Evolutionary conservation across 2,329 filamentous ascomycete species (phyloP), one percentile per base, ranked within the genome.

Genomic region (Pestalotiopsis sp.): DNA sequence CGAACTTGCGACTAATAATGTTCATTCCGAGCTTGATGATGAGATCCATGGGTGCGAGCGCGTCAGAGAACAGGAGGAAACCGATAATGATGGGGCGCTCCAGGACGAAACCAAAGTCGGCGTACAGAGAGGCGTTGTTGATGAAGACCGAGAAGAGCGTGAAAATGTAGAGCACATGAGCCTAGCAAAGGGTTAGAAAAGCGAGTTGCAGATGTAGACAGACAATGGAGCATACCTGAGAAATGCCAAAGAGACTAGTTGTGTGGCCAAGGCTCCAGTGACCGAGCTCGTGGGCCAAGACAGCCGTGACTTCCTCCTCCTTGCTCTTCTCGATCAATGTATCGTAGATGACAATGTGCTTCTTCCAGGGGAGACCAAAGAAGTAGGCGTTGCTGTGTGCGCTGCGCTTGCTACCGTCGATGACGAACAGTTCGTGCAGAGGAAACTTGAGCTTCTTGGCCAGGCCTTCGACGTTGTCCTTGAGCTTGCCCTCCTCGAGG

Each of bases 301-400:
- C 94, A 72, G 96, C 95, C 68, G 97, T 93, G 55, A 99, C 94
- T 81, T 99, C 96, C 76, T 96, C 88, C 3, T 92, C 90, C 70
- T 94, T 89, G 79, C 92, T 96, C 88, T 98, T 97, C 81, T 98
- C 95, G 70, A 99, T 94, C 71, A 99, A 83, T 4, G 97, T 99
- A 78, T 99, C 96, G 79, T 97, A 99, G 77, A 99, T 97, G 76
- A 99, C 96, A 84, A 99, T 99, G 84, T 98, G 97, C 88, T 98
- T 98, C 88, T 98, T 98, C 94, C 95, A 99, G 56, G 96, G 96
- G 67, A 99, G 88, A 69, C 96, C 96, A 75, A 97, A 98, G 84
- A 99, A 99, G 82, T 97, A 97, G 22, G 93, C 93, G 77, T 97
- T 97, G 82, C 91, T 94, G 82, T 97, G 93, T 26, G 92, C 92